phyloP scores from a whole-genome alignment of 129 eudicot genomes.

The Flaveria ramosissima region DNA sequence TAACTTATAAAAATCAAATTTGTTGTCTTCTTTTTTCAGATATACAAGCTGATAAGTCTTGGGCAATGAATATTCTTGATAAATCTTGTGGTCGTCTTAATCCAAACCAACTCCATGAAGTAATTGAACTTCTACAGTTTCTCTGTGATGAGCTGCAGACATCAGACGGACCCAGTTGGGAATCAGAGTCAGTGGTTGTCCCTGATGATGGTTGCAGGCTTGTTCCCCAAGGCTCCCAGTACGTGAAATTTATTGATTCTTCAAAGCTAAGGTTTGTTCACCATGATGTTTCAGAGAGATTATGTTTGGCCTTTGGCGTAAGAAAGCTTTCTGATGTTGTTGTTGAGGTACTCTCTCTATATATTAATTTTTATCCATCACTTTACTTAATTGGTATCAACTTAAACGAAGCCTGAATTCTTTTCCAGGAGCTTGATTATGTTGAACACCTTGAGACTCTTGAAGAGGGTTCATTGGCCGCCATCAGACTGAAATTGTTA shows the following conservation, averaged over 20 bases:
- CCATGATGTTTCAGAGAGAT: slow-evolving; percentile 9
- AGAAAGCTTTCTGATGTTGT: slow-evolving; percentile 26
- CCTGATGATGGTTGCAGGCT: slow-evolving; percentile 26
- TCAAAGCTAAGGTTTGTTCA: slow-evolving; percentile 19
- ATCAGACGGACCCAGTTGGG: background rate
- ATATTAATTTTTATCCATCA: too few species aligned
- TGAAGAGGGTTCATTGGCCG: background rate
- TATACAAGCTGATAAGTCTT: background rate
- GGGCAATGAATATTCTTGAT: background rate
- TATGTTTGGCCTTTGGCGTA: slow-evolving; percentile 24
- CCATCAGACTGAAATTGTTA: slow-evolving; percentile 2
- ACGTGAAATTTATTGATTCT: background rate
- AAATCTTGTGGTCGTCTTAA: background rate
- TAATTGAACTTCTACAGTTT: slow-evolving; percentile 18
- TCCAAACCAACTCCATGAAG: slow-evolving; percentile 7
- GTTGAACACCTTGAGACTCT: background rate
- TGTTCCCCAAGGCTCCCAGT: slow-evolving; percentile 11
- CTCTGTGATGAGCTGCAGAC: background rate
- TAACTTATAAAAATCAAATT: too few species aligned
- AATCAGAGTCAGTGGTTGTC: slow-evolving; percentile 6
- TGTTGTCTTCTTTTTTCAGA: background rate
- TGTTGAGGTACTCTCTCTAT: slow-evolving; percentile 8
- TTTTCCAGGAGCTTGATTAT: slow-evolving; percentile 7
- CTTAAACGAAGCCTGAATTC: background rate
- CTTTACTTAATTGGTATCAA: too few species aligned